Evolutionary conservation across 495 filamentous ascomycete species (phyloP).

Genomic region (Sordaria brevicollis): DNA sequence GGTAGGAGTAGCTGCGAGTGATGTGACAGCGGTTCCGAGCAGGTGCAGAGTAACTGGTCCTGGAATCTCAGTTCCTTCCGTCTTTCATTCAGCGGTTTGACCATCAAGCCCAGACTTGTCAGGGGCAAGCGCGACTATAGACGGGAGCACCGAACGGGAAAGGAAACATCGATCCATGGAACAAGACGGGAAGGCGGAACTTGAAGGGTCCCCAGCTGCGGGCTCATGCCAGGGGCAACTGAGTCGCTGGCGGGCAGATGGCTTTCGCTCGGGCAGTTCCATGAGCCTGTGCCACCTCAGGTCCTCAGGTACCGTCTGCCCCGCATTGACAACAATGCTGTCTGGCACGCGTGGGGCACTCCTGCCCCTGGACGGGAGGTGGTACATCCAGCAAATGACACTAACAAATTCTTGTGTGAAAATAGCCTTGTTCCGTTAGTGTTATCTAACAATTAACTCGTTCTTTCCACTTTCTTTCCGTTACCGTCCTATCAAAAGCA

Average conservation of each 20-base stretch:
- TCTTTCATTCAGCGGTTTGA: background rate
- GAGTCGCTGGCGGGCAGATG: background rate
- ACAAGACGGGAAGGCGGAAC: background rate
- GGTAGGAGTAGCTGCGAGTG: background rate
- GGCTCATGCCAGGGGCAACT: background rate
- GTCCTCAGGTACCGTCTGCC: background rate
- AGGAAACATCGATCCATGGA: background rate
- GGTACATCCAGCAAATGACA: background rate
- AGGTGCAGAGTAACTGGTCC: background rate
- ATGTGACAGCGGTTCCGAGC: background rate
- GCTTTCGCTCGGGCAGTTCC: background rate
- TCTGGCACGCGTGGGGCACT: background rate
- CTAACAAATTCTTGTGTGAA: background rate
- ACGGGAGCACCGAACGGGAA: background rate
- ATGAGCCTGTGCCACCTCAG: background rate
- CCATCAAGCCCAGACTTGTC: background rate
- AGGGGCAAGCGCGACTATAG: background rate
- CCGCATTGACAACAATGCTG: background rate
- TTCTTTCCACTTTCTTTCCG: background rate
- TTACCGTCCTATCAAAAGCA: background rate
- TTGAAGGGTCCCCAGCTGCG: background rate
- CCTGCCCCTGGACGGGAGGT: background rate
- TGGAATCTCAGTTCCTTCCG: background rate
- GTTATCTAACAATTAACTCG: background rate
- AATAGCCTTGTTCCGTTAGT: background rate